A percentile compares a stretch with the other conserved stretches of the same genome.
These are phyloP conservation scores for Asparagopsis taxiformis DNA, from an alignment of 31 red algal genomes.

Conservation along the genomic window DNA sequence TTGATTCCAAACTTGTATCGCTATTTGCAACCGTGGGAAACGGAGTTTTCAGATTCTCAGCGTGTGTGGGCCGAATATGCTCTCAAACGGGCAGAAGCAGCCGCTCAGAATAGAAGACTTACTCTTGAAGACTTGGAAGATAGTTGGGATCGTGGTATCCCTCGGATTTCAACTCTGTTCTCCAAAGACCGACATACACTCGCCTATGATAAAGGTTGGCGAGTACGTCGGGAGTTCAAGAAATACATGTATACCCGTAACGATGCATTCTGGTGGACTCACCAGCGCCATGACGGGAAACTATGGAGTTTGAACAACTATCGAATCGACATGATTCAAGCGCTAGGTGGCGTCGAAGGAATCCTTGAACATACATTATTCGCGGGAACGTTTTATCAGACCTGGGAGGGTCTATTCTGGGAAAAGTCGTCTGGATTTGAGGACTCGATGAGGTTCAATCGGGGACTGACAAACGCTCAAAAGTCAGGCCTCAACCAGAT, in stretches of 20 bases:
- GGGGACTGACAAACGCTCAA: constrained; percentile 92
- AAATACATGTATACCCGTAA: constrained; percentile 83
- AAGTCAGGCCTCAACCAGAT: constrained; percentile 95
- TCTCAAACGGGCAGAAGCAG: constrained; percentile 75
- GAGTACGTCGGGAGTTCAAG: constrained; percentile 86
- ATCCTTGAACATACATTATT: constrained; percentile 98
- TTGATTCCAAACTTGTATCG: constrained; percentile 92
- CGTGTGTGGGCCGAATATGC: constrained; percentile 96
- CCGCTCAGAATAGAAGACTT: constrained; percentile 77
- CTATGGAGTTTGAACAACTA: constrained; percentile 93
- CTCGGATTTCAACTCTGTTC: constrained; percentile 90
- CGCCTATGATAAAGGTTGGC: constrained; percentile 97
- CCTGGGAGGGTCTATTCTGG: constrained; percentile 98
- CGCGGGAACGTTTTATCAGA: constrained; percentile 89
- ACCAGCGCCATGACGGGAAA: constrained; percentile 95
- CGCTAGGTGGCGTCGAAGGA: constrained; percentile 94
- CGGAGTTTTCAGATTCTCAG: constrained; percentile 91
- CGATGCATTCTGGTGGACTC: constrained; percentile 97
- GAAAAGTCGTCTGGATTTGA: constrained; percentile 97
- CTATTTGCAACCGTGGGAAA: constrained; percentile 94
- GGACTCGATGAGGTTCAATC: constrained; percentile 95
- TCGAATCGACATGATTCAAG: constrained; percentile 94
- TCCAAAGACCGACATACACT: constrained; percentile 91
- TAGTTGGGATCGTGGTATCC: constrained; percentile 94
- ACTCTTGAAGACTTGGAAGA: constrained; percentile 94